Evolutionary conservation across 1,139 yeast genomes (phyloP), one percentile per base, ranked within the genome.

Genomic region (Candida tetrigidarum): DNA sequence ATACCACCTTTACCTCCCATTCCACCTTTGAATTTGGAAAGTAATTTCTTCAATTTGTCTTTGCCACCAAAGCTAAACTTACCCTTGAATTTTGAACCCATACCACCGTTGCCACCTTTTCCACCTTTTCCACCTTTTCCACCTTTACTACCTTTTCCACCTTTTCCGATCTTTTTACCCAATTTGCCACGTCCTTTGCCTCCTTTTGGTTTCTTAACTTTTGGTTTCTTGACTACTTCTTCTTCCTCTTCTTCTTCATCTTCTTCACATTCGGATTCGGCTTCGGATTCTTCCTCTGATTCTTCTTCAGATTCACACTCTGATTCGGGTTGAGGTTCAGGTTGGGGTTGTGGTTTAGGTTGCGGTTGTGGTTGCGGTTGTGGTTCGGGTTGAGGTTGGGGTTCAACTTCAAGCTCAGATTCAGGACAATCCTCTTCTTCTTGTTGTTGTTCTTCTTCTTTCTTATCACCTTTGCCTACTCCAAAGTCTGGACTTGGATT

Each of bases 241-340:
- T 12, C 29, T 26, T 30, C 33, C 11, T 30, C 37, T 18, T 37
- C 32, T 11, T 29, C 19, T 12, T 25, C 35, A 4, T 16, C 29
- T 16, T 26, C 20, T 9, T 18, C 28, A 10, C 23, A 42, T 19
- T 19, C 15, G 18, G 14, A 19, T 8, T 33, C 26, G 4, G 12
- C 37, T 5, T 33, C 27, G 11, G 12, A 15, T n/a, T 32, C 37
- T 16, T 23, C 34, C 3, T 19, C 25, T 8, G 28, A 22, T 11
- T 42, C 37, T 20, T 27, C 34, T 18, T 40, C 43, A 25, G 8
- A 26, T 15, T 41, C 41, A n/a, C n/a, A n/a, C n/a, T n/a, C n/a
- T n/a, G n/a, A n/a, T n/a, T n/a, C n/a, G n/a, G n/a, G n/a, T n/a
- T n/a, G n/a, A n/a, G n/a, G n/a, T n/a, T n/a, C n/a, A n/a, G n/a